Conservation (phyloP, 805 yeast genomes). For the Nakazawaea populi region DNA sequence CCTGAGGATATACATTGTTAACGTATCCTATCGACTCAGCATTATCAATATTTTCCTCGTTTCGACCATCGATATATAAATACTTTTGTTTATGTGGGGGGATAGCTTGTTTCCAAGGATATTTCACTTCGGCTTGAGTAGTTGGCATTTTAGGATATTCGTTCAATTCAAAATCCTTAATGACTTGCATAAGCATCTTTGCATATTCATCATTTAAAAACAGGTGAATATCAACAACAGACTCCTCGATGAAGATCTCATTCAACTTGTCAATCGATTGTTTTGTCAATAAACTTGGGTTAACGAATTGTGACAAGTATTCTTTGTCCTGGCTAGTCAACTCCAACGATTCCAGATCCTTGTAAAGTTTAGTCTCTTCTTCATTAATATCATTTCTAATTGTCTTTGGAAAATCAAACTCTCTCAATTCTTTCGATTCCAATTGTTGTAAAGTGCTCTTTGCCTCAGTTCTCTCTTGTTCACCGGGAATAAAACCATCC, state of each 20-base stretch:
- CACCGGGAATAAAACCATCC: conserved; percentile 76
- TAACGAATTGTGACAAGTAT: conserved; percentile 50
- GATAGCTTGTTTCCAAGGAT: conserved; percentile 86
- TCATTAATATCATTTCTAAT: conserved; percentile 17
- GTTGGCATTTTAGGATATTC: conserved; percentile 48
- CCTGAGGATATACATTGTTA: conserved; percentile 32
- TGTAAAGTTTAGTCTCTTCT: conserved; percentile 30
- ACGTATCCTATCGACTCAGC: conserved; percentile 26
- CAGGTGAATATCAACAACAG: conserved; percentile 59
- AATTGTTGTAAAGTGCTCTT: conserved; percentile 73
- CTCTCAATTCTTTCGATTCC: conserved; percentile 70
- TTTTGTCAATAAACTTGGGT: conserved; percentile 40
- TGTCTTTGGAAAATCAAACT: conserved; percentile 76
- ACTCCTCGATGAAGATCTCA: conserved; percentile 55
- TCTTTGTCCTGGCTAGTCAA: conserved; percentile 36
- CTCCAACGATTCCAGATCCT: conserved; percentile 18
- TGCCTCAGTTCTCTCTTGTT: conserved; percentile 72
- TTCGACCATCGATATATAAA: conserved; percentile 70
- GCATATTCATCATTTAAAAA: conserved; percentile 59
- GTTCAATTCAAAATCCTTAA: conserved; percentile 58
- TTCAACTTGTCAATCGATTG: conserved; percentile 37
- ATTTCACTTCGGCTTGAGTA: conserved; percentile 42
- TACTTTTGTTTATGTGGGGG: conserved; percentile 94
- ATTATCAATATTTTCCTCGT: conserved; percentile 24
- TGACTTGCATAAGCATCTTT: conserved; percentile 32